Evolutionary conservation across 2,329 filamentous ascomycete species (phyloP).

Genomic region (Colletotrichum graminicola): DNA sequence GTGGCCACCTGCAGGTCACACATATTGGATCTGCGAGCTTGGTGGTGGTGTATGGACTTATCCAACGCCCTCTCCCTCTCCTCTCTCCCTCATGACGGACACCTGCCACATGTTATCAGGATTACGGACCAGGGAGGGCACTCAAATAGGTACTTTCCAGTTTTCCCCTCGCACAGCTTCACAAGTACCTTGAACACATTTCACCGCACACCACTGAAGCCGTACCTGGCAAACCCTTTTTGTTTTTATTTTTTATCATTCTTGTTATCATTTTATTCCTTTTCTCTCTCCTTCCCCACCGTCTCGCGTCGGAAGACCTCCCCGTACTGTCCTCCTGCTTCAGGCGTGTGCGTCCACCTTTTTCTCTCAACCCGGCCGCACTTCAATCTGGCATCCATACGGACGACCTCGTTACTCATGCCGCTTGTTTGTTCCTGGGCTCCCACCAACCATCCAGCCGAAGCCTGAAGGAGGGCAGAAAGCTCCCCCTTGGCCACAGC

Average conservation of each 20-base stretch:
- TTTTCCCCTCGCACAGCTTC: constrained; percentile 35
- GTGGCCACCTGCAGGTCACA: constrained; percentile 39
- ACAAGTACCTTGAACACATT: constrained; percentile 39
- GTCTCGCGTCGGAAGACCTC: constrained; percentile 31
- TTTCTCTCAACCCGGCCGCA: constrained; percentile 17
- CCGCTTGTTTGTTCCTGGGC: constrained; percentile 15
- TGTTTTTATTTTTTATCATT: constrained; percentile 30
- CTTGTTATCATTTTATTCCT: constrained; percentile 2
- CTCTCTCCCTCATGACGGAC: constrained; percentile 27
- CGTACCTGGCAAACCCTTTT: constrained; percentile 30
- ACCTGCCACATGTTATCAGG: constrained; percentile 42
- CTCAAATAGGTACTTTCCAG: constrained; percentile 11
- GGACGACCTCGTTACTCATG: constrained; percentile 4
- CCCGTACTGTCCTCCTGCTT: constrained; percentile 20
- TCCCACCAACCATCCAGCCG: constrained; percentile 6
- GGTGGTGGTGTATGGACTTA: constrained; percentile 23
- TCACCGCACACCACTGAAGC: constrained; percentile 25
- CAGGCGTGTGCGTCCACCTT: constrained; percentile 20
- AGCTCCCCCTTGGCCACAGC: constrained; percentile 22
- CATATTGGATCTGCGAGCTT: constrained; percentile 35
- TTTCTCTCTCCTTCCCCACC: constrained; percentile 39
- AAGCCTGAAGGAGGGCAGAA: constrained; percentile 34
- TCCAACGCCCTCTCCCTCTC: constrained; percentile 23
- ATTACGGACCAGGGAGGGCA: constrained; percentile 31
- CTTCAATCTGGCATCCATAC: constrained; percentile 20